Conservation (phyloP, 2,329 filamentous ascomycete genomes). For the Didymella arachidicola region DNA sequence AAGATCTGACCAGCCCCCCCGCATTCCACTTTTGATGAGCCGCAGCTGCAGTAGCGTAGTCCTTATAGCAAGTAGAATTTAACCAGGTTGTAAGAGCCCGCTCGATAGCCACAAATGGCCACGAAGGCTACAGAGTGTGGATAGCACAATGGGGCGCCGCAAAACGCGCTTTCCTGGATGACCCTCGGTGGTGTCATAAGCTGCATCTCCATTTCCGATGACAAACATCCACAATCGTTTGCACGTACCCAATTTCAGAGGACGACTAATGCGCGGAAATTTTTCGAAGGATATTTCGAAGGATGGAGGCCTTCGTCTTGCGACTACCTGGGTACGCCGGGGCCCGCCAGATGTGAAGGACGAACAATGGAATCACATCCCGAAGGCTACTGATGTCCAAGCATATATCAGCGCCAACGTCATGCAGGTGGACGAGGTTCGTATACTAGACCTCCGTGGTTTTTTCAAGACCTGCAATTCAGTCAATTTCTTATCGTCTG, state of each 20-base stretch:
- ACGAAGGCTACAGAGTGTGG: no score
- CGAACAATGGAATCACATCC: slow-evolving; percentile 9
- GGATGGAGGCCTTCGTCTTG: background rate
- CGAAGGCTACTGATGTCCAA: slow-evolving; percentile 5
- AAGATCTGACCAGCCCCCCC: no score
- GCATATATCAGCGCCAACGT: slow-evolving; percentile 7
- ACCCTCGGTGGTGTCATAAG: background rate
- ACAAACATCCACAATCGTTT: background rate
- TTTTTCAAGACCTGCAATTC: slow-evolving; percentile 9
- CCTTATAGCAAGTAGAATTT: no score
- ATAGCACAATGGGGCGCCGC: background rate
- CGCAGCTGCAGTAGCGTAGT: no score
- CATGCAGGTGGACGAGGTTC: slow-evolving; percentile 4
- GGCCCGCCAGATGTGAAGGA: slow-evolving; percentile 9
- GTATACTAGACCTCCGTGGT: slow-evolving; percentile 3
- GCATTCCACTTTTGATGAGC: no score
- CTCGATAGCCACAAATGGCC: no score
- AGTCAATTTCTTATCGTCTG: slow-evolving; percentile 11
- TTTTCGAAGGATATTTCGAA: no score
- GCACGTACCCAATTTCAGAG: background rate
- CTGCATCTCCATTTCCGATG: background rate
- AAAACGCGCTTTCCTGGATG: background rate
- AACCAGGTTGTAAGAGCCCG: no score
- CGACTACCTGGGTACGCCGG: slow-evolving; percentile 2
- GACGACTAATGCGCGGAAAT: background rate